These are phyloP conservation scores for Nicotiana obtusifolia DNA, from an alignment of 257 asterid genomes.

Conservation along the genomic window DNA sequence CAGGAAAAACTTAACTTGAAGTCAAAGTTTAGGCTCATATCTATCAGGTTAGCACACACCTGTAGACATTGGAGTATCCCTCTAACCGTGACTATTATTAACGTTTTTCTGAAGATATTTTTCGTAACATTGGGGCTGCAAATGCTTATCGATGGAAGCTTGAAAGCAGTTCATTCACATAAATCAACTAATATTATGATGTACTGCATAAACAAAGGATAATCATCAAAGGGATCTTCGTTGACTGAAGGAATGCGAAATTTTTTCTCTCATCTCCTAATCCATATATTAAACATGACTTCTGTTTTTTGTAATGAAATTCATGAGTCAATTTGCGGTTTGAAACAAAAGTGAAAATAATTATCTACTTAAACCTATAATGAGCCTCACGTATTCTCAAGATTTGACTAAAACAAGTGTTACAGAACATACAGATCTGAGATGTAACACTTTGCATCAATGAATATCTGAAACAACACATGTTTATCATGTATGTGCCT, in stretches of 20 bases:
- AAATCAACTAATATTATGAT: not conserved
- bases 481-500: not conserved
- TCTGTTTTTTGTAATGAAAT: not conserved
- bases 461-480: not conserved
- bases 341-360: not conserved
- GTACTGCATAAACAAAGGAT: not conserved
- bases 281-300: not conserved
- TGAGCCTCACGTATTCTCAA: not conserved
- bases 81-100: not conserved
- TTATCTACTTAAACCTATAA: not conserved
- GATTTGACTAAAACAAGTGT: not conserved
- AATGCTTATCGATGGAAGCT: not conserved
- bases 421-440: not conserved
- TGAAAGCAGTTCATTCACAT: not conserved
- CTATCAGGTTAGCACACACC: not conserved
- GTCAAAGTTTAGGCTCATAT: not conserved
- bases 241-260: not conserved
- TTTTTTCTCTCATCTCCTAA: not conserved
- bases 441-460: not conserved
- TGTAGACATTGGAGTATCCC: not conserved
- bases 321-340: not conserved
- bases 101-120: not conserved
- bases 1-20: not conserved
- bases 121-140: not conserved
- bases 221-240: not conserved